Evolutionary conservation across 306 rosid species (phyloP), one percentile per base, ranked within the genome.

Genomic region (Fragaria iinumae): DNA sequence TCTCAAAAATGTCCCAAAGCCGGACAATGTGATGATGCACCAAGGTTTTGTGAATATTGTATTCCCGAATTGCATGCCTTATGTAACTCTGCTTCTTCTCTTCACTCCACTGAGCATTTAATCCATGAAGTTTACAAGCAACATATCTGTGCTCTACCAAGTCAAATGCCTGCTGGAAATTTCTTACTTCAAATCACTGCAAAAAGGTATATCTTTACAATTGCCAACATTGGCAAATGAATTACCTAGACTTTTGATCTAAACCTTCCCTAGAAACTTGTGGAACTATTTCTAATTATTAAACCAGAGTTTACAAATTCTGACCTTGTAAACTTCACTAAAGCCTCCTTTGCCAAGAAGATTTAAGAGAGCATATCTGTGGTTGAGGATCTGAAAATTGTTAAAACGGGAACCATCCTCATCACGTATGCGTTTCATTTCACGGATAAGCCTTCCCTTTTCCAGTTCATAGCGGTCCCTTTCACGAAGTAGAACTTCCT

Each of bases 301-400:
- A 85, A 77, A 72, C 41, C 20, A 52, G 43, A 67, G 68, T 84
- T 72, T 59, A 75, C 38, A 49, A 75, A 69, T 64, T 88, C 93
- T 80, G 93, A 96, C 99, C 99, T 96, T 93, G 85, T 96, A 96
- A 78, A 96, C 99, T 87, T 96, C 99, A 68, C 99, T 96, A 86
- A 96, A 96, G 75, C 99, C 99, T 62, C 98, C 99, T 87, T 96
- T 96, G 70, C 99, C 99, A 67, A 96, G 99, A 88, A 96, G 98
- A 87, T 96, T 96, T 81, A 96, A 78, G 76, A 96, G 96, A 45
- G 99, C 96, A 79, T 86, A 96, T 77, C 98, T 89, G 81, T 85
- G 90, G 81, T 90, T 91, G 71, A 96, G 87, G 86, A 96, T 93
- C 89, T 96, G 99, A 88, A 92, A 96, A 82, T 93, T 93, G 92